Evolutionary conservation across 768 basidiomycete species (phyloP).

Genomic region (Lactarius deliciosus): DNA sequence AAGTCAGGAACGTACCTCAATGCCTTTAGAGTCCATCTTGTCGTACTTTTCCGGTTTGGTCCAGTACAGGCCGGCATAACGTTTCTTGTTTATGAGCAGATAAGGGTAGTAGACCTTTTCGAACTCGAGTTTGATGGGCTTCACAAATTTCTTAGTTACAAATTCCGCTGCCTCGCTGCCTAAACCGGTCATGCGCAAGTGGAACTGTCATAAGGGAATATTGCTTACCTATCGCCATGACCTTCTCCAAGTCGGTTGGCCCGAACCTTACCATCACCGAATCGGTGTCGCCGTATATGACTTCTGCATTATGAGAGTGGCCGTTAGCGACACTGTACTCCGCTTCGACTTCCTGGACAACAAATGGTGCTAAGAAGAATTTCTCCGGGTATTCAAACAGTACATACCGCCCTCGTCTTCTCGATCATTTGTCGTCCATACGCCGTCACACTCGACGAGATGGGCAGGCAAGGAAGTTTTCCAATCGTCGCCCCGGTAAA

Average conservation of each 20-base stretch:
- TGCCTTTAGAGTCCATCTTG: constrained; percentile 99
- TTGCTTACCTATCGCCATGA: constrained; percentile 83
- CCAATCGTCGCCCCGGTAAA: constrained; percentile 98
- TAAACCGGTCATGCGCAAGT: constrained; percentile 36
- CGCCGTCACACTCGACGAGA: constrained; percentile 92
- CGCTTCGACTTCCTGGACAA: constrained; percentile 75
- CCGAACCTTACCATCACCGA: constrained; percentile 99
- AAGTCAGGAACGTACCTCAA: constrained; percentile 63
- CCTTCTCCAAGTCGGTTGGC: constrained; percentile 76
- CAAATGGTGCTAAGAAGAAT: constrained; percentile 1
- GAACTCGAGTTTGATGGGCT: constrained; percentile 98
- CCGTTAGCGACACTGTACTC: constrained; percentile 87
- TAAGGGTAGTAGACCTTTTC: constrained; percentile 99
- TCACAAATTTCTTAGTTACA: constrained; percentile 87
- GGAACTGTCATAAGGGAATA: constrained; percentile 5
- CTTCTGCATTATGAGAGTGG: constrained; percentile 80
- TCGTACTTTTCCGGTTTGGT: constrained; percentile 93
- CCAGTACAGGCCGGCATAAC: constrained; percentile 98
- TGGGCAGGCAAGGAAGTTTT: constrained; percentile 92
- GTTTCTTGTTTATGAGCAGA: constrained; percentile 96
- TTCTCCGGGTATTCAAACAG: not conserved
- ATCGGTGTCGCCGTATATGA: constrained; percentile 99
- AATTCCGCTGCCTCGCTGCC: constrained; percentile 91
- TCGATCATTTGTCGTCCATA: constrained; percentile 99
- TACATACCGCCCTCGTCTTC: constrained; percentile 78